These are phyloP conservation scores for Pseudogymnoascus sp. DNA, from an alignment of 2,329 filamentous ascomycete genomes.

Conservation along the genomic window DNA sequence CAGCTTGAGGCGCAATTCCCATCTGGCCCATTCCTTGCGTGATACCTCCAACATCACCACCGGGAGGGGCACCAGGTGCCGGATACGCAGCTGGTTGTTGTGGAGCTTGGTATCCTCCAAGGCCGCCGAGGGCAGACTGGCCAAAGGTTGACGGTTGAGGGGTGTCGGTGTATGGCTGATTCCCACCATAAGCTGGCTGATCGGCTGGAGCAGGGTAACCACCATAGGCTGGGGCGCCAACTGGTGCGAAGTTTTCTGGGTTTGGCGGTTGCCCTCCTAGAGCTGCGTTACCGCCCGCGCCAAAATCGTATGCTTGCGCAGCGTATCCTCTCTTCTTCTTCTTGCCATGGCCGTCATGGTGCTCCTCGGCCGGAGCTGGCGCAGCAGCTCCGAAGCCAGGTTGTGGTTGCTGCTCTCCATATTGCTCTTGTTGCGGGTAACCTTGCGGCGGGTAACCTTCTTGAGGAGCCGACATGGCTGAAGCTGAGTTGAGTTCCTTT, in stretches of 20 bases:
- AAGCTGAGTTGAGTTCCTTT: background rate
- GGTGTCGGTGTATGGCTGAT: constrained; percentile 19
- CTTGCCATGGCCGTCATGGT: constrained; percentile 43
- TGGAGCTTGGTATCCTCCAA: constrained; percentile 60
- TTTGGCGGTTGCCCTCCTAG: constrained; percentile 58
- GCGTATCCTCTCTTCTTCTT: constrained; percentile 96
- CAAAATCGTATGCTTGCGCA: constrained; percentile 89
- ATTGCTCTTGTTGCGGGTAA: constrained; percentile 38
- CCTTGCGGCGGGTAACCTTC: constrained; percentile 41
- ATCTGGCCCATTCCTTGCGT: constrained; percentile 79
- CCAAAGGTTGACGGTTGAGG: constrained; percentile 28
- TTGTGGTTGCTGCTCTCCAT: constrained; percentile 36
- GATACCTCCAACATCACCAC: constrained; percentile 58
- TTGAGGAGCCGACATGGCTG: constrained; percentile 43
- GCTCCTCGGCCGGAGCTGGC: constrained; percentile 25
- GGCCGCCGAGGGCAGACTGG: constrained; percentile 36
- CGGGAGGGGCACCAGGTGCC: constrained; percentile 38
- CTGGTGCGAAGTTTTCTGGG: constrained; percentile 35
- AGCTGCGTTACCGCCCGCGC: constrained; percentile 73
- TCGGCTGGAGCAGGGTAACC: constrained; percentile 25
- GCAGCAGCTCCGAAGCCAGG: constrained; percentile 23
- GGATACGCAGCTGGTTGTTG: constrained; percentile 45
- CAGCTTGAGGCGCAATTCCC: constrained; percentile 50
- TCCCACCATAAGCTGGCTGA: constrained; percentile 22
- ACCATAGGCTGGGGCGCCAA: constrained; percentile 31